Evolutionary conservation across 106 monocot genomes (phyloP), one percentile per base, ranked within the genome.

Genomic region (Acorus calamus): DNA sequence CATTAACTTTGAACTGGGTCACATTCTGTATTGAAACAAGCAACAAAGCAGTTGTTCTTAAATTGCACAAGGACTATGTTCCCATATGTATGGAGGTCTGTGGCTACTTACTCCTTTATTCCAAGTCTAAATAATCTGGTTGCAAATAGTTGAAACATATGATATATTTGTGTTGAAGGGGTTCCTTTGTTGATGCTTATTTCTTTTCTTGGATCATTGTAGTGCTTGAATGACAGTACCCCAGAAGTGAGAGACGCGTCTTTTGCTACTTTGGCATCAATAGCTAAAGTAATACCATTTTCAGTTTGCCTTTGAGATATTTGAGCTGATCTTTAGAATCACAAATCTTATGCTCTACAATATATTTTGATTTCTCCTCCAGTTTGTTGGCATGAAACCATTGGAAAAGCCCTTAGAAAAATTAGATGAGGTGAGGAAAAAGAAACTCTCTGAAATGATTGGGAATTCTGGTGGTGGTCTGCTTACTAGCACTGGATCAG

Each of bases 81-180:
- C 98, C 98, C 49, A 98, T 98, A 52, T 98, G 87, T 61, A 88
- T 98, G 92, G 98, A 98, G 88, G 98, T 96, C 47, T 72, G 80
- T 57, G 47, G 11, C 49, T 3, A 42, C 7, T 46, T 14, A 8
- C 7, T 53, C 7, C 3, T 72, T 51, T 53, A 8, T 55, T 8
- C 13, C 43, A 28, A 28, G 28, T 28, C 28, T 28, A 28, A 28
- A 0, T 28, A 28, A 28, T 28, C 28, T 28, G 28, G 28, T 28
- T 28, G 28, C 28, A 28, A 28, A 28, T 28, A 28, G 28, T 28
- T 28, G 28, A 28, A 28, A 28, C 28, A 28, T 28, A 28, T 28
- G 28, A 28, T 28, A 28, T 28, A 28, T 28, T 28, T 28, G 28
- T 28, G 28, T 28, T 28, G 28, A 28, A 28, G 28, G 1, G 28